phyloP scores from a whole-genome alignment of 805 yeast species.

The Teunomyces barrocoloradensis region DNA sequence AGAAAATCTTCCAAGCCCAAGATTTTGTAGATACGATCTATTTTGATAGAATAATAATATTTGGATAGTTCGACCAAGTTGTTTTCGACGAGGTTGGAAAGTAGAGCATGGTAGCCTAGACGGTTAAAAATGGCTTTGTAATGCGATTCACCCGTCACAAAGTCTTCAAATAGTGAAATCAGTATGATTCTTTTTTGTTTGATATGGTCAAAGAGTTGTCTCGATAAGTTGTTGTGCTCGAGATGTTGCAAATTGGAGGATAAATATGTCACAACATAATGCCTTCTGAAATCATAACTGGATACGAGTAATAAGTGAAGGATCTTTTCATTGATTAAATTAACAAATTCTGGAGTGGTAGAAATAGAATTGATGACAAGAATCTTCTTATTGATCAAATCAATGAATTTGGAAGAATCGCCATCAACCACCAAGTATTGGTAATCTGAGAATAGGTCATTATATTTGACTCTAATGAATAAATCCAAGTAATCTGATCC shows the following conservation, averaged over 20 bases:
- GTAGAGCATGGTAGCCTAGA: neutral
- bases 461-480: conserved; percentile 23
- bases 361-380: conserved; percentile 17
- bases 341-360: conserved; percentile 5
- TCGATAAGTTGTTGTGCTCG: neutral
- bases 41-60: conserved; percentile 26
- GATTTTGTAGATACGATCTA: conserved; percentile 18
- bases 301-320: conserved; percentile 29
- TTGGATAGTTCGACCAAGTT: conserved; percentile 30
- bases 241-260: neutral
- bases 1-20: conserved; percentile 12
- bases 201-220: conserved; percentile 9
- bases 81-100: conserved; percentile 26
- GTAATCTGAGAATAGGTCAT: conserved; percentile 34
- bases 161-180: conserved; percentile 11
- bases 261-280: conserved; percentile 21
- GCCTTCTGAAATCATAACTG: conserved; percentile 33
- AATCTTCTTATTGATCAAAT: conserved; percentile 29
- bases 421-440: conserved; percentile 20
- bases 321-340: conserved; percentile 23
- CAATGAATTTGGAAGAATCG: conserved; percentile 15
- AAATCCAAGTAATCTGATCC: conserved; percentile 1
- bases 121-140: neutral
- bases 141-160: conserved; percentile 1
- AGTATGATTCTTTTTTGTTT: conserved; percentile 15